Percentiles rank a stretch among this genome's conserved stretches.
Conservation (phyloP, 768 basidiomycete species). For the Phylloporus arenicola region DNA sequence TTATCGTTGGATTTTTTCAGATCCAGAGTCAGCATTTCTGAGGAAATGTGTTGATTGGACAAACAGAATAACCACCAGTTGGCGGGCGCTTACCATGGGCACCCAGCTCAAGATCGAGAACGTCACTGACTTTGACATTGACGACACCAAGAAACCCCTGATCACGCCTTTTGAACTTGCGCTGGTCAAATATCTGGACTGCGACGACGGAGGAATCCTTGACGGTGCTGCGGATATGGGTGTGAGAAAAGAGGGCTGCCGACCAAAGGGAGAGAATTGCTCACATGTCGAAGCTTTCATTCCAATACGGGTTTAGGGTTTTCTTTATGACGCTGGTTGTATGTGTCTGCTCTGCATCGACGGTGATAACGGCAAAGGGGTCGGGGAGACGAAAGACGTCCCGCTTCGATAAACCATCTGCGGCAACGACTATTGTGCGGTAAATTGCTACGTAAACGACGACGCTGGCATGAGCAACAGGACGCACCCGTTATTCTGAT, state of each 20-base stretch:
- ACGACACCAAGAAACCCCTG: constrained; percentile 98
- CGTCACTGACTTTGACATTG: constrained; percentile 87
- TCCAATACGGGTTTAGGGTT: constrained; percentile 94
- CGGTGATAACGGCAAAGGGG: constrained; percentile 97
- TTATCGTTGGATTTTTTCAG: constrained; percentile 99
- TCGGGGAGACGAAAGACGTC: constrained; percentile 96
- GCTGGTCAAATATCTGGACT: constrained; percentile 98
- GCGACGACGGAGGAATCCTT: constrained; percentile 98
- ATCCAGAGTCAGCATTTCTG: constrained; percentile 95
- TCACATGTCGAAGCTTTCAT: constrained; percentile 96
- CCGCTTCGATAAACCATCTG: constrained; percentile 88
- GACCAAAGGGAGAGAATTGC: constrained; percentile 19
- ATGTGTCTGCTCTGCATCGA: constrained; percentile 95
- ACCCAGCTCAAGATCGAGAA: constrained; percentile 85
- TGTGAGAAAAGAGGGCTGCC: constrained; percentile 2
- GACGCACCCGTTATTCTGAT: constrained; percentile 70
- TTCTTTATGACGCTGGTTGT: constrained; percentile 97
- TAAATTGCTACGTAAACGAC: background rate
- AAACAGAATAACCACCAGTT: background rate
- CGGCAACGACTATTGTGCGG: constrained; percentile 73
- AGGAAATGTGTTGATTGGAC: constrained; percentile 1
- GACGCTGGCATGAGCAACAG: background rate
- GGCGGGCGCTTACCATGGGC: constrained; percentile 71
- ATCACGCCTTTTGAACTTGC: constrained; percentile 97
- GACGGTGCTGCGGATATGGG: constrained; percentile 57